phyloP scores from a whole-genome alignment of 306 rosid species.

The Dryas drummondii region DNA sequence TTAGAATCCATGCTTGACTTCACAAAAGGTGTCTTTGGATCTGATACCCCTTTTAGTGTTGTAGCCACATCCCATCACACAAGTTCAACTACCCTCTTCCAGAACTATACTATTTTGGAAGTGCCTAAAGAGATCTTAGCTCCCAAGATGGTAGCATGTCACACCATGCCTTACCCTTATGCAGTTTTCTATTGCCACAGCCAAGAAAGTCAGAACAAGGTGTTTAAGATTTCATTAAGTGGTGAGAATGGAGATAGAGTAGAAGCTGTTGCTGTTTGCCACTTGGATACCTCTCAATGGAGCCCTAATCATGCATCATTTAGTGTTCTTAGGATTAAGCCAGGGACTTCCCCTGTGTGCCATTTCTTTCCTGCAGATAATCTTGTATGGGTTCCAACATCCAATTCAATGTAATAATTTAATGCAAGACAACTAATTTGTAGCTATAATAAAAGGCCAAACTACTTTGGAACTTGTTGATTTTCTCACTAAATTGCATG shows the following conservation, averaged over 20 bases:
- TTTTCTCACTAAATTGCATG: background rate
- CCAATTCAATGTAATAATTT: background rate
- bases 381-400: conserved; percentile 52
- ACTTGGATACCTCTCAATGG: conserved; percentile 81
- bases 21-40: conserved; percentile 36
- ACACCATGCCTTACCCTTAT: conserved; percentile 78
- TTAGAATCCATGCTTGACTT: conserved; percentile 73
- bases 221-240: conserved; percentile 36
- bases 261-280: conserved; percentile 70
- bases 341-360: conserved; percentile 66
- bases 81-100: conserved; percentile 49
- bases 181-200: conserved; percentile 65
- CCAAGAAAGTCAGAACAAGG: conserved; percentile 50
- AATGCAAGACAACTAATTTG: background rate
- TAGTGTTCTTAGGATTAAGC: conserved; percentile 45
- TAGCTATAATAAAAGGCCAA: too few species aligned
- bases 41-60: conserved; percentile 22
- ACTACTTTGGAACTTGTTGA: background rate
- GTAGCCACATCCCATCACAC: conserved; percentile 47
- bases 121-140: conserved; percentile 42
- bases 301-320: conserved; percentile 59
- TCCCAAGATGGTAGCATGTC: conserved; percentile 77
- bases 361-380: conserved; percentile 85
- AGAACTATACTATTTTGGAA: conserved; percentile 61
- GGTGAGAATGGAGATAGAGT: conserved; percentile 68